Base-by-base conservation (phyloP, 2,329 filamentous ascomycete species). In the Salinomyces thailandicus region DNA sequence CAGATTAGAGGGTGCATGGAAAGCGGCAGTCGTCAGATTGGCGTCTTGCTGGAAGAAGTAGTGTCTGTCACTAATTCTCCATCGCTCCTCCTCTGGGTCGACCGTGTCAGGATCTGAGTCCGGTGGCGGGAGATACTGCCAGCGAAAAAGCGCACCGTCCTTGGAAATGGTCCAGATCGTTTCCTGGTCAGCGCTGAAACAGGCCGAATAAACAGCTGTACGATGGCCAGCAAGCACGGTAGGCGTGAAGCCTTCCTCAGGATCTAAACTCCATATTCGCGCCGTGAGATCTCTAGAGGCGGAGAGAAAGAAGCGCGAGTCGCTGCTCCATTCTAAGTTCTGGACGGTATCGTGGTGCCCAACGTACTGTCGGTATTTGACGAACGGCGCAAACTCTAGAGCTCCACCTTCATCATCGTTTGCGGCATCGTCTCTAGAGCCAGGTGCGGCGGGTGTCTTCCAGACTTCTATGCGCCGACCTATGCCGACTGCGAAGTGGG, bases 121-220 rank as follows among this genome's bases (percentile, higher is more conserved):
- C 37, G 71, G 59, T 53, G 77, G 68, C 38, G 73, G 56, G 38
- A 77, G 73, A 60, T 91, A 98, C 55, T 84, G 79, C 91, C 91
- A 98, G 46, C 83, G 75, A 53, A 96, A 96, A 1, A 96, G 72
- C 2, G 91, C 87, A n/a, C 91, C 93, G 59, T 98, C 93, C 59
- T 93, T 93, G 62, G 89, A 95, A 46, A 94, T 77, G 0, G 91
- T 96, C 58, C 91, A 98, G 36, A 98, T 93, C 29, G 77, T 85
- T 63, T 98, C 93, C 58, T 98, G 91, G 50, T 93, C 79, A 43
- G 81, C 79, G 1, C 87, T 93, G 57, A 98, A 98, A 78, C 86
- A 98, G n/a, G 87, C 87, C n/a, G 81, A 85, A 37, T 93, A 72
- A 3, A 98, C 83, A 12, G 75, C 80, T 60, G 95, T 86, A 57